Conservation (phyloP, 208 protist species). For the Entamoeba dispar region DNA sequence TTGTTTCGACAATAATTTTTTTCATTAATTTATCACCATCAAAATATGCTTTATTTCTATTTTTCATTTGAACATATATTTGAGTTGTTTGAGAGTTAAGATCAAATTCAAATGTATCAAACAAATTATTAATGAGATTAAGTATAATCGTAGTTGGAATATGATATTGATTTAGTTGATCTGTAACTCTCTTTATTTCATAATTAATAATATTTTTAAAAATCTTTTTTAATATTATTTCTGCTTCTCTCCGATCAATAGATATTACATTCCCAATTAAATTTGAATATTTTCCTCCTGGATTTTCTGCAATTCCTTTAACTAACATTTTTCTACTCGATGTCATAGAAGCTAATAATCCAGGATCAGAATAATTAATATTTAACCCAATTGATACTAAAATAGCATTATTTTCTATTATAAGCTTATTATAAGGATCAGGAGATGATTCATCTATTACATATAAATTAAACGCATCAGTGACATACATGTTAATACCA, state of each 20-base stretch:
- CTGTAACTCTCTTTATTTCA: background rate
- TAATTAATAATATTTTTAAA: background rate
- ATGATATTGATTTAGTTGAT: background rate
- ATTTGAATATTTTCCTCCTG: slow-evolving; percentile 61
- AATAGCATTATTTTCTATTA: background rate
- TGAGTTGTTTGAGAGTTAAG: slow-evolving; percentile 39
- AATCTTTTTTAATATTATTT: background rate
- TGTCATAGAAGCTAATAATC: background rate
- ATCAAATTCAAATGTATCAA: slow-evolving; percentile 31
- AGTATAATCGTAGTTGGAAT: background rate
- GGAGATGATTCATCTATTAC: background rate
- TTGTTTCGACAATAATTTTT: slow-evolving; percentile 40
- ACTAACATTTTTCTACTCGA: slow-evolving; percentile 22
- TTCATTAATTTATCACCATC: slow-evolving; percentile 11
- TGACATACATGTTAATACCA: background rate
- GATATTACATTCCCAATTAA: slow-evolving; percentile 60
- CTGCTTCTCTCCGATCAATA: slow-evolving; percentile 40
- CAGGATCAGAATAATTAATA: background rate
- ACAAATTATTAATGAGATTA: background rate
- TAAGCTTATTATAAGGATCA: background rate
- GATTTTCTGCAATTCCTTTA: slow-evolving; percentile 42
- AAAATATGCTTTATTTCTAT: slow-evolving; percentile 52
- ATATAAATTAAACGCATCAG: background rate
- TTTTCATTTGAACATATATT: slow-evolving; percentile 41
- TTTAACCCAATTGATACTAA: background rate